Evolutionary conservation across 768 basidiomycete species (phyloP).

Genomic region (Leucocoprinus leucothites): DNA sequence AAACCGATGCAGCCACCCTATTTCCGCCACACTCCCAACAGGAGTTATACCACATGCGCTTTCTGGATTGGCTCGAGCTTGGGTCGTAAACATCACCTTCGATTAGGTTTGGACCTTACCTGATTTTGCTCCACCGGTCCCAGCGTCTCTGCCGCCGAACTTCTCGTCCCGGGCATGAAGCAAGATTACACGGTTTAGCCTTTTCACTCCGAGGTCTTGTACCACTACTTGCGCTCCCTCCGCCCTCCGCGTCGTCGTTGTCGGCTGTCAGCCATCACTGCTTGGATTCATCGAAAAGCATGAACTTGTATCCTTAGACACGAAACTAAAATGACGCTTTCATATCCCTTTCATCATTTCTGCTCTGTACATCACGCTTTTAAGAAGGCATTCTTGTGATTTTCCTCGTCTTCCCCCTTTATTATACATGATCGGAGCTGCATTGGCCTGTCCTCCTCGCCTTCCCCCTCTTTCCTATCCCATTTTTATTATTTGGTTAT

Average conservation of each 20-base stretch:
- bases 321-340: slow-evolving; percentile 11
- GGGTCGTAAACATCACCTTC: slow-evolving; percentile 1
- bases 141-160: neutral
- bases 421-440: slow-evolving; percentile 7
- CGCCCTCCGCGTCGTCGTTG: neutral
- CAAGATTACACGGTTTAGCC: neutral
- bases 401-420: neutral
- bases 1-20: slow-evolving; percentile 9
- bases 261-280: neutral
- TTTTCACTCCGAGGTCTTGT: neutral
- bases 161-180: slow-evolving; percentile 6
- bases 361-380: slow-evolving; percentile 10
- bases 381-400: slow-evolving; percentile 8
- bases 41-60: slow-evolving; percentile 8
- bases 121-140: neutral
- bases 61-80: slow-evolving; percentile 5
- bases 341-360: slow-evolving; percentile 2
- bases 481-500: slow-evolving; percentile 7
- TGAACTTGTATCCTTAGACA: slow-evolving; percentile 13
- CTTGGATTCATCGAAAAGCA: slow-evolving; percentile 7
- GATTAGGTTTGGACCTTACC: slow-evolving; percentile 10
- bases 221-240: neutral
- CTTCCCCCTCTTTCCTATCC: neutral
- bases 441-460: neutral
- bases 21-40: slow-evolving; percentile 6